Evolutionary conservation across 768 basidiomycete species (phyloP).

Genomic region (Russula vinacea): DNA sequence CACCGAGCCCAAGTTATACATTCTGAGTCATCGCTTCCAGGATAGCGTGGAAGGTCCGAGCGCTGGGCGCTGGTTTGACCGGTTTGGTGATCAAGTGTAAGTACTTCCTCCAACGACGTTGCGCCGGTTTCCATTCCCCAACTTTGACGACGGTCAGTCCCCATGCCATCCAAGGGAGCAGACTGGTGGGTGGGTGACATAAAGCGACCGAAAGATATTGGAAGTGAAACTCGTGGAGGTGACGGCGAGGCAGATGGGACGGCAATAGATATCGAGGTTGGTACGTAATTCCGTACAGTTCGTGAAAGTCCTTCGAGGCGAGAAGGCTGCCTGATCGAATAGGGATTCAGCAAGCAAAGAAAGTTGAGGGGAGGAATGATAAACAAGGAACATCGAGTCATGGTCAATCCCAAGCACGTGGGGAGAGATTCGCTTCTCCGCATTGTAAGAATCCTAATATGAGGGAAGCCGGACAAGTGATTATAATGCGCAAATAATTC

Average conservation of each 20-base stretch:
- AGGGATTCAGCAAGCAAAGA: not conserved
- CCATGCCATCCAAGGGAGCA: constrained; percentile 4
- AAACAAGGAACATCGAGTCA: constrained; percentile 15
- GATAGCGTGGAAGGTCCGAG: constrained; percentile 32
- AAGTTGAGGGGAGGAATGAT: not conserved
- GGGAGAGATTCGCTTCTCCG: not conserved
- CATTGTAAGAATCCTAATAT: not conserved
- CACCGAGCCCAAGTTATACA: constrained; percentile 46
- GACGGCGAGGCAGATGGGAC: constrained; percentile 49
- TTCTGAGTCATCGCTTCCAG: constrained; percentile 37
- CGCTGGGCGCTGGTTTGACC: constrained; percentile 20
- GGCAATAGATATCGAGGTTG: constrained; percentile 50
- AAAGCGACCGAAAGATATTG: constrained; percentile 48
- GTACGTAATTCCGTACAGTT: constrained; percentile 53
- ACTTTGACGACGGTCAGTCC: constrained; percentile 20
- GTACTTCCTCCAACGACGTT: constrained; percentile 33
- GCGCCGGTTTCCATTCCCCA: constrained; percentile 22
- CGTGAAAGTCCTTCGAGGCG: constrained; percentile 52
- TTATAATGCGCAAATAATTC: not conserved
- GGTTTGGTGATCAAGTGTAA: constrained; percentile 23
- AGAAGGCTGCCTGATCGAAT: constrained; percentile 43
- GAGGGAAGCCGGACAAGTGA: not conserved
- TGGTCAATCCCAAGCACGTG: not conserved
- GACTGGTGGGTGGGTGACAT: constrained; percentile 35
- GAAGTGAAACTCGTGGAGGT: constrained; percentile 49